phyloP scores from a whole-genome alignment of 805 yeast genomes.

The Candida palmyrensis region DNA sequence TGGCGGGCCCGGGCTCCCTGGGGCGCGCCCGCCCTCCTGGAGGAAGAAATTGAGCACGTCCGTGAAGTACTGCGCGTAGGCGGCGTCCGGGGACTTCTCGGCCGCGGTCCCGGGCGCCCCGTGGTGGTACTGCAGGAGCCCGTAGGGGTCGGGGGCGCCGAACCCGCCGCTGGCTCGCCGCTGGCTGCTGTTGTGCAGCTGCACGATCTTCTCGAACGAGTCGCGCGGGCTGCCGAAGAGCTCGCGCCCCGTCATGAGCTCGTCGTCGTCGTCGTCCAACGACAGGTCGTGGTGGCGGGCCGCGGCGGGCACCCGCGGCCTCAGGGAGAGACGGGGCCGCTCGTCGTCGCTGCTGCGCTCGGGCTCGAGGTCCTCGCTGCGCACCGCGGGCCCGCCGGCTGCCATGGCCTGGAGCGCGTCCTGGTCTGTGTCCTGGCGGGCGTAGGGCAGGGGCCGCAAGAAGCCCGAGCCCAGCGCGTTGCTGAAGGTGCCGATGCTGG shows the following conservation, averaged over 20 bases:
- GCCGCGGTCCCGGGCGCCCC: background rate
- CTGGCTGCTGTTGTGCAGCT: constrained; percentile 11
- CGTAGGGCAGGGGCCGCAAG: constrained; percentile 5
- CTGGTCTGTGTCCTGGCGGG: constrained; percentile 37
- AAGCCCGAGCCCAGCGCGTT: constrained; percentile 5
- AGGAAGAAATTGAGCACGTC: constrained; percentile 48
- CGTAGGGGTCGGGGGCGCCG: constrained; percentile 2
- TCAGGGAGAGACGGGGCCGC: no score
- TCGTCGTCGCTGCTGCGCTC: constrained; percentile 29
- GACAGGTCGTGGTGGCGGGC: constrained; percentile 3
- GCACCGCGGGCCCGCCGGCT: constrained; percentile 27
- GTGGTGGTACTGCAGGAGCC: constrained; percentile 1
- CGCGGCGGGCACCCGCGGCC: no score
- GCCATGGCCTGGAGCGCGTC: constrained; percentile 34
- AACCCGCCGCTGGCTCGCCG: constrained; percentile 2
- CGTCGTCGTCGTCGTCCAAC: constrained; percentile 19
- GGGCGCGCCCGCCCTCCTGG: constrained; percentile 37
- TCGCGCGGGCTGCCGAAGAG: constrained; percentile 37
- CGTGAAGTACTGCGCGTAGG: constrained; percentile 37
- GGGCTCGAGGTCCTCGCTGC: constrained; percentile 33
- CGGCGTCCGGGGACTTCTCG: constrained; percentile 9
- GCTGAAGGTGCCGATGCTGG: constrained; percentile 27
- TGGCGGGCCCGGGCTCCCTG: no score
- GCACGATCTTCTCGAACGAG: constrained; percentile 28
- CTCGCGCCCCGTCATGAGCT: constrained; percentile 33